These are phyloP conservation scores for Phytophthora sansomeana DNA, from an alignment of 352 stramenopile species.

Conservation along the genomic window DNA sequence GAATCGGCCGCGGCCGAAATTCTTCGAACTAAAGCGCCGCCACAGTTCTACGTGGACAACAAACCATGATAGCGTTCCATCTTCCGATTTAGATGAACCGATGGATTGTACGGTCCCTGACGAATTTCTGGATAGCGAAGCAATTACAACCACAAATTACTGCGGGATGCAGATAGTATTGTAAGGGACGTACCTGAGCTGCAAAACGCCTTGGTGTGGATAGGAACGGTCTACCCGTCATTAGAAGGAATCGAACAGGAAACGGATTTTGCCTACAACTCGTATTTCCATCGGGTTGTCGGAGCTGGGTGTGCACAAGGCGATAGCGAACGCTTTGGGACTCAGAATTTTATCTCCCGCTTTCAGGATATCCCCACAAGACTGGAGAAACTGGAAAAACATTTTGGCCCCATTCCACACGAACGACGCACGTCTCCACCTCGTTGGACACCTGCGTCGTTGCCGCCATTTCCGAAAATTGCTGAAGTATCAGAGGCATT, in stretches of 20 bases:
- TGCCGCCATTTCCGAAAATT: conserved; percentile 30
- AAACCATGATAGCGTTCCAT: neutral
- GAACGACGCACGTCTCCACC: neutral
- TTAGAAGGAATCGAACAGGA: too few species aligned
- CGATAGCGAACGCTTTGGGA: neutral
- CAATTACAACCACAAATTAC: neutral
- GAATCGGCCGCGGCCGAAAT: neutral
- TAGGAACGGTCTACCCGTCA: too few species aligned
- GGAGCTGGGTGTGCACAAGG: neutral
- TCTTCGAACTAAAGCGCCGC: neutral
- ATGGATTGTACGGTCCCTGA: neutral
- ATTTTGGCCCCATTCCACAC: neutral
- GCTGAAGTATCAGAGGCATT: conserved; percentile 14
- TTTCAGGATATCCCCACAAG: neutral
- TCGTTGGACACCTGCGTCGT: neutral
- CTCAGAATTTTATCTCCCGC: neutral
- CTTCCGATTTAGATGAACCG: neutral
- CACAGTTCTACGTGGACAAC: neutral
- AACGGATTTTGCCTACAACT: too few species aligned
- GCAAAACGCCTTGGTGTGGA: too few species aligned
- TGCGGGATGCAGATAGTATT: neutral
- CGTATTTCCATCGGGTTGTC: too few species aligned
- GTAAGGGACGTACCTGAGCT: too few species aligned
- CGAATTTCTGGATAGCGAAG: neutral
- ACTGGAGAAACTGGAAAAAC: neutral